Evolutionary conservation across 2,329 filamentous ascomycete genomes (phyloP).

Genomic region (Arthroderma uncinatum): DNA sequence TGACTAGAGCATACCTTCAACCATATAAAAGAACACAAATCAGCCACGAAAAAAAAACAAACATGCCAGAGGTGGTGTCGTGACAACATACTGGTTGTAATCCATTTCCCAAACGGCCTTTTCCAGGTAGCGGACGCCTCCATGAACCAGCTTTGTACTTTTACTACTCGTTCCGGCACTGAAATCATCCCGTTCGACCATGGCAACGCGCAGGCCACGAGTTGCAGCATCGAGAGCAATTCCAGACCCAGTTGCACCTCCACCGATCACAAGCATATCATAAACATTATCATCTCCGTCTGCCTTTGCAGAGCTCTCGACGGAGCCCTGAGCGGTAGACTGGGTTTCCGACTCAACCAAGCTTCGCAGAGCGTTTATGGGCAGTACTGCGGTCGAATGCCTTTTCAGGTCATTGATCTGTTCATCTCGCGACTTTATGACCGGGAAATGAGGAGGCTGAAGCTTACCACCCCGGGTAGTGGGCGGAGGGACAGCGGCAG

Average conservation of each 20-base stretch:
- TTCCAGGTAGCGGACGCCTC: slow-evolving; percentile 72
- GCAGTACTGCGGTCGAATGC: slow-evolving; percentile 9
- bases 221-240: slow-evolving; percentile 74
- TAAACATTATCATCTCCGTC: slow-evolving; percentile 43
- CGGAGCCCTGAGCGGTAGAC: neutral
- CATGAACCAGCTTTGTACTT: slow-evolving; percentile 78
- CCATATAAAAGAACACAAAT: neutral
- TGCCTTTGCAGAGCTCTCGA: neutral
- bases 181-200: slow-evolving; percentile 77
- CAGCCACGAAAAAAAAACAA: neutral
- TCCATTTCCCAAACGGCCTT: slow-evolving; percentile 80
- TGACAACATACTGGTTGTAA: slow-evolving; percentile 55
- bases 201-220: slow-evolving; percentile 64
- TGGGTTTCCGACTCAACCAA: neutral
- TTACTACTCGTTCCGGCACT: slow-evolving; percentile 73
- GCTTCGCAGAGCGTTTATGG: neutral
- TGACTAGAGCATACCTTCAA: slow-evolving; percentile 54
- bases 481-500: slow-evolving; percentile 51
- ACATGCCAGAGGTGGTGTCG: neutral
- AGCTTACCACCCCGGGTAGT: slow-evolving; percentile 51
- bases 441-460: slow-evolving; percentile 42
- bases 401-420: slow-evolving; percentile 41
- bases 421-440: slow-evolving; percentile 40
- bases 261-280: slow-evolving; percentile 68
- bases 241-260: slow-evolving; percentile 66